A percentile compares a stretch with the other conserved stretches of the same genome.
Evolutionary conservation across 768 basidiomycete species (phyloP).

Genomic region (Krasilnikovozyma curviuscula): DNA sequence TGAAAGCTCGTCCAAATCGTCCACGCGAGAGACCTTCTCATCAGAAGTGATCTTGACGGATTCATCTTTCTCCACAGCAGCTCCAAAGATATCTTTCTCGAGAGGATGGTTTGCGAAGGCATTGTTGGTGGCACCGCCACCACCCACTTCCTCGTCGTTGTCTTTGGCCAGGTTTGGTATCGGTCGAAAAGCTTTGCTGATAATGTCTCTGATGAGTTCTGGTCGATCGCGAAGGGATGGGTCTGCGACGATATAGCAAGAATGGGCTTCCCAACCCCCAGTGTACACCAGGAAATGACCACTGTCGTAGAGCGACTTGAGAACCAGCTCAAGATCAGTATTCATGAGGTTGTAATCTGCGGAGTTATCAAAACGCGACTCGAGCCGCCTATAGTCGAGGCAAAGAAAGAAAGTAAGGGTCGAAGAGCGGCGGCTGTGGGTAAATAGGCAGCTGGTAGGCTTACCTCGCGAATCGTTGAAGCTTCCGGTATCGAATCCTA

Average conservation of each 20-base stretch:
- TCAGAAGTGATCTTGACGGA: no score
- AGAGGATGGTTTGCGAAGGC: no score
- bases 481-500: slow-evolving; percentile 71
- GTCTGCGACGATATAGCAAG: slow-evolving; percentile 74
- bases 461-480: slow-evolving; percentile 80
- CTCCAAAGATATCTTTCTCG: no score
- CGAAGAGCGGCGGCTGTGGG: no score
- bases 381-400: slow-evolving; percentile 29
- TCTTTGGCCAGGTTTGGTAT: not conserved
- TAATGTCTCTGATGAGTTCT: slow-evolving; percentile 54
- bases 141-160: not conserved
- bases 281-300: slow-evolving; percentile 93
- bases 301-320: slow-evolving; percentile 54
- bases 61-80: no score
- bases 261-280: slow-evolving; percentile 64
- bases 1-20: slow-evolving; percentile 16
- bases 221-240: slow-evolving; percentile 54
- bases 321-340: slow-evolving; percentile 50
- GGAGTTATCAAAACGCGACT: slow-evolving; percentile 79
- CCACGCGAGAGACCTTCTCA: no score
- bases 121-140: no score
- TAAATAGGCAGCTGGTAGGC: slow-evolving; percentile 10
- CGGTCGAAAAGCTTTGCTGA: slow-evolving; percentile 60
- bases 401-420: not conserved
- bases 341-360: slow-evolving; percentile 71